Base-by-base conservation (phyloP, 2,329 filamentous ascomycete species). In the Metarhizium brunneum region DNA sequence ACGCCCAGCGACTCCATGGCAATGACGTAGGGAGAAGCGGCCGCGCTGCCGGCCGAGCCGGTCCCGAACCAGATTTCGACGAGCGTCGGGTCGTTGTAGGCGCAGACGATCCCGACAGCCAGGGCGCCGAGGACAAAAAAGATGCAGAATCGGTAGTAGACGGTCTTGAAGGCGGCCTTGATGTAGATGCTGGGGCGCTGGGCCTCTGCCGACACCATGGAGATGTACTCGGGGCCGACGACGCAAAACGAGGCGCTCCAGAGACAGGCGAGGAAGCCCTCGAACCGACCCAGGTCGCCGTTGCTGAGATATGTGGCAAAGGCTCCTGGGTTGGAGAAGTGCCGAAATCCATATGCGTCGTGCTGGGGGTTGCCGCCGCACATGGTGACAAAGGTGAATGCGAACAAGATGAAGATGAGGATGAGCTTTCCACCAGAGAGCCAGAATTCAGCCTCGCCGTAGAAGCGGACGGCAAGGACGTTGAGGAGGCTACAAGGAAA, bases 301-400 rank as follows among this genome's bases (percentile, higher is more conserved):
- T n/a, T 4, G 25, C 50, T 73, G 73, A 48, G 82, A 78, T 56
- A 84, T 77, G 57, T 81, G 11, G 77, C 78, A 50, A 72, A 66
- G 63, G 64, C 56, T 35, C 65, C 67, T 2, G 69, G 65, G 50
- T 64, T 63, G 6, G 74, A 76, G 84, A 84, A 87, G 64, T 84
- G 83, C 18, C 85, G 76, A 65, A 90, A 90, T n/a, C 86, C 86
- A 63, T 84, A 88, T 2, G 82, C 76, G 61, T 87, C 84, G 50
- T 81, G 73, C 6, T 83, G 67, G 0, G 88, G 88, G 62, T 91
- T 91, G 25, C 86, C 88, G 42, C 87, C 88, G 10, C 89, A 75
- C 85, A 90, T 90, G 50, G 83, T 84, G 62, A 92, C 77, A 65
- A 92, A 87, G n/a, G 88, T 90, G 69, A 86, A 90, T 63, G 76